Evolutionary conservation across 1,139 yeast species (phyloP), one percentile per base, ranked within the genome.

Genomic region (Kodamaea derodonti): DNA sequence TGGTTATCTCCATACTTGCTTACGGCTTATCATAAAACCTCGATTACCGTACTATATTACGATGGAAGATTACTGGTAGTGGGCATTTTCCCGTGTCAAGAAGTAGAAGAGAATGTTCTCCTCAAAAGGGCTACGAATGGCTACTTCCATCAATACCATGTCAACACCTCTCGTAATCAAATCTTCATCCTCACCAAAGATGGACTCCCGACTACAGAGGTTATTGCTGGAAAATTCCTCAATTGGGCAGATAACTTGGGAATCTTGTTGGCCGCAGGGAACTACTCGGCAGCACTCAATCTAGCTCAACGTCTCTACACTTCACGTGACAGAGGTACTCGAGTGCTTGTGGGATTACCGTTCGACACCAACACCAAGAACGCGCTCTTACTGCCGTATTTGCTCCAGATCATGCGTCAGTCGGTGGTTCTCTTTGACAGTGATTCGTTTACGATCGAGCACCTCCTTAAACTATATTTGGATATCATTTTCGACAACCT

Each of bases 211-310:
- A 6, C 6, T 18, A 7, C 22, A 9, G 62, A 69, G 36, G 49
- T 79, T 24, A 61, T 60, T 4, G 65, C 79, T 11, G 94, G 90
- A 0, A 62, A 78, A 12, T 57, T 79, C 11, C 65, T 79, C 4
- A 80, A 75, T 45, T 86, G 95, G 95, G 87, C 88, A 0, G 94
- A 84, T 47, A 62, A 73, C 15, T 52, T 80, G 12, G 60, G 69
- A 37, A 69, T 62, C 11, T 54, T 76, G 11, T 61, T 85, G 41
- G 62, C 74, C 8, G 46, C 56, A 4, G 75, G 73, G 1, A 58
- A 70, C 24, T 82, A 79, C 38, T 56, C 72, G 10, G 61, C 58
- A 2, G 92, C 94, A 0, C 64, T 85, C 18, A 56, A 63, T 4
- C 59, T 72, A 9, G 82, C 84, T 0, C 65, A 74, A 32, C 59